Evolutionary conservation across 106 monocot species (phyloP), one percentile per base, ranked within the genome.

Genomic region (Amphibolis antarctica): DNA sequence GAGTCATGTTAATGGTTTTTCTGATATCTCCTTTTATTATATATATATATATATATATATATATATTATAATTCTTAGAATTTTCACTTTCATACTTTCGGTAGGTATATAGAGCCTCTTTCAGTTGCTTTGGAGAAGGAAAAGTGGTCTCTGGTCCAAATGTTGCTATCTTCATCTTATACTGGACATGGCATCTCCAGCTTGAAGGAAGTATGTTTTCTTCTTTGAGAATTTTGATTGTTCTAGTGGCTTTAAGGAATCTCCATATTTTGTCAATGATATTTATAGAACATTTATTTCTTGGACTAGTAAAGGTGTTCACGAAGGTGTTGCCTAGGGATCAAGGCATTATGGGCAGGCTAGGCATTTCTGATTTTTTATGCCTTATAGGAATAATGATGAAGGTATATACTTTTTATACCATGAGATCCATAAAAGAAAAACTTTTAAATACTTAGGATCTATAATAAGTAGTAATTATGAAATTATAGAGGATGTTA

Each of bases 61-160:
- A 49, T 49, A n/a, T 36, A 4, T 36, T 36, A 36, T 36, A 36
- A 36, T 36, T 36, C 7, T 36, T 4, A 36, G 36, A 36, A 36
- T 36, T 36, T 7, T 36, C 36, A 4, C 7, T 19, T 49, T 49
- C 36, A 14, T 19, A 55, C 17, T 14, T 28, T 65, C 67, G 79
- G 48, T 69, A 98, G 98, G 59, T 98, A 98, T 46, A 63, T 91
- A 46, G 87, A 98, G 76, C 91, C 98, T 61, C 73, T 98, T 63
- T 80, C 98, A 60, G 45, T 85, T 81, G 84, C 87, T 54, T 74
- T 98, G 82, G 98, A 98, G 76, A 85, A 78, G 50, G 85, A 85
- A 58, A 91, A 81, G 27, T 98, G 98, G 90, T 91, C 98, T 30
- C 69, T 98, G 53, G 98, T 98, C 49, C 98, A 98, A 66, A 87